These are phyloP conservation scores for Meira nashicola DNA, from an alignment of 1,284 basidiomycete genomes.

Conservation along the genomic window DNA sequence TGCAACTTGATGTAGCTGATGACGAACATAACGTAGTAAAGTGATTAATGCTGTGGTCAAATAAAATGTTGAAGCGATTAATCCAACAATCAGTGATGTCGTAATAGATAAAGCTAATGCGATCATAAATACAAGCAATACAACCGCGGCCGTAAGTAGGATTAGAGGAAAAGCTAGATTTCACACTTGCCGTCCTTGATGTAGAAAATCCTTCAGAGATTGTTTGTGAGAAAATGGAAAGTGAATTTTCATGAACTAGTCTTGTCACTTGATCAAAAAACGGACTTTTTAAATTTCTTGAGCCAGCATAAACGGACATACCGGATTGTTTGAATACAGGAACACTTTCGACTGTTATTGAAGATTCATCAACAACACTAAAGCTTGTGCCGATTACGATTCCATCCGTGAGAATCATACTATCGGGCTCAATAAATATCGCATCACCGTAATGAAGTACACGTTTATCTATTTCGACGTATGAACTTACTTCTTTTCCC, in stretches of 20 bases:
- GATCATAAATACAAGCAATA: too few species aligned
- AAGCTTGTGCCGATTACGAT: background rate
- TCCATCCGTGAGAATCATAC: background rate
- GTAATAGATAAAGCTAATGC: too few species aligned
- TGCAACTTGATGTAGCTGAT: too few species aligned
- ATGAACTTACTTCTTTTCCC: background rate
- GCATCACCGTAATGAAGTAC: background rate
- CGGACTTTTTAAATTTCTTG: background rate
- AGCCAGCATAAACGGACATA: background rate
- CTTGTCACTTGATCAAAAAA: background rate
- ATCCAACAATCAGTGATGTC: too few species aligned
- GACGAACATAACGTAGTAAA: too few species aligned
- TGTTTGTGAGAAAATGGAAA: background rate
- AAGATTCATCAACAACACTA: constrained; percentile 1
- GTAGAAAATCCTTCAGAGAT: too few species aligned
- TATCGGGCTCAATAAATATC: background rate
- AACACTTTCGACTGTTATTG: background rate
- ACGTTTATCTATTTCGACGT: background rate
- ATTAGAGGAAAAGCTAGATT: too few species aligned
- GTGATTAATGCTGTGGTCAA: too few species aligned
- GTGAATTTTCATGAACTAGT: background rate
- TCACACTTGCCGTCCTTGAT: too few species aligned
- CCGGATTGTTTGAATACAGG: background rate
- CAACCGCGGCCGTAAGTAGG: too few species aligned
- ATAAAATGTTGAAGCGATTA: too few species aligned